Base-by-base conservation (phyloP, 345 rosid species). In the Corchorus capsularis region DNA sequence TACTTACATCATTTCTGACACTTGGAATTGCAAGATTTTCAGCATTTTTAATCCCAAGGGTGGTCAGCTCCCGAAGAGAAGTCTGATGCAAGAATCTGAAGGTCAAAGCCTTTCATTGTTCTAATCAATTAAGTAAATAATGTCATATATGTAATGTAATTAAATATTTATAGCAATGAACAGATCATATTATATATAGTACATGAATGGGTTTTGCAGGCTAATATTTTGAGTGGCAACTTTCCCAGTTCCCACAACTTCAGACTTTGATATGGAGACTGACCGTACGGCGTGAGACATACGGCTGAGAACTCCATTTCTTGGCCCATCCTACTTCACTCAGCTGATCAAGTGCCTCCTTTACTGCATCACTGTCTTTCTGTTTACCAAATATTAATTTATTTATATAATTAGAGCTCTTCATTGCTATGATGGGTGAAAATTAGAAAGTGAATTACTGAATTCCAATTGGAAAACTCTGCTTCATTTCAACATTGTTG, bases 271-370 rank as follows among this genome's bases (percentile, higher is more conserved):
- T 67, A 73, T 15, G 77, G 59, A 85, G 81, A 87, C 89, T 79
- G 90, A 94, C 98, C 93, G 92, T 87, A 72, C 99, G 99, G 47
- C 98, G 92, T 15, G 98, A 94, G 70, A 95, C 89, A 47, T 92
- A 93, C 4, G 98, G 99, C 89, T 95, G 98, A 62, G 98, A 93
- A 43, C 91, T 86, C 98, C 99, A 95, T 84, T 82, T 90, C 91
- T 88, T 92, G 35, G 98, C 98, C 97, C 97, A 95, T 62, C 98
- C 98, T 47, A 63, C 75, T 84, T 90, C 88, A 8, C 83, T 86
- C 71, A 95, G 86, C 73, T 81, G 80, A 86, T 92, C 86, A 6
- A 95, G 92, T 15, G 92, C 96, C 72, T 88, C 97, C 74, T 90
- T 95, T 34, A 93, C 98, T 2, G 93, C 92, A 80, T 77, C 75